Percentiles rank a stretch among this genome's conserved stretches.
Conservation (phyloP, 1,284 basidiomycete species). For the Leccinum variabile region DNA sequence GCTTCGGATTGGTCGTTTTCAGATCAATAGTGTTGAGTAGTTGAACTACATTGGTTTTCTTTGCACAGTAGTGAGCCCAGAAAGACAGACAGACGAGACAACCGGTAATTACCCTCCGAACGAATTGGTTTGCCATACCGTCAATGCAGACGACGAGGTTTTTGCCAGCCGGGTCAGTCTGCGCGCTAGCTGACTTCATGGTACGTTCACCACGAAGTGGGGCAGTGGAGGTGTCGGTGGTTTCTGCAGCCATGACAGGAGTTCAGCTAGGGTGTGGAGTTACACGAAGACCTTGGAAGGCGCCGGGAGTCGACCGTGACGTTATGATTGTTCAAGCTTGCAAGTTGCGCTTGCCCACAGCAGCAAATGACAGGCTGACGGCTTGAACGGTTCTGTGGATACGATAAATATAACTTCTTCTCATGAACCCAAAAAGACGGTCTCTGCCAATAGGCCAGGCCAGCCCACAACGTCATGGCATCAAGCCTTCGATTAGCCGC, state of each 20-base stretch:
- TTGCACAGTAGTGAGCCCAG: neutral
- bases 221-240: neutral
- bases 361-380: neutral
- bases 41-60: slow-evolving; percentile 15
- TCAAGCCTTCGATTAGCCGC: neutral
- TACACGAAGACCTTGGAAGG: neutral
- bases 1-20: slow-evolving; percentile 21
- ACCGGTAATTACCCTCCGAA: slow-evolving; percentile 14
- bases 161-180: neutral
- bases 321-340: neutral
- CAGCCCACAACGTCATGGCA: neutral
- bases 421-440: neutral
- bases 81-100: neutral
- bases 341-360: neutral
- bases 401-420: neutral
- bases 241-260: neutral
- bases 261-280: neutral
- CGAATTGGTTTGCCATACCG: slow-evolving; percentile 37
- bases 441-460: neutral
- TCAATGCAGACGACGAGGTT: slow-evolving; percentile 39
- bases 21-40: slow-evolving; percentile 16
- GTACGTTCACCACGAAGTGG: neutral
- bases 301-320: neutral
- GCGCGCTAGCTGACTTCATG: neutral
- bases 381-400: neutral